Conservation (phyloP, 345 rosid genomes). For the Populus pruinosa region DNA sequence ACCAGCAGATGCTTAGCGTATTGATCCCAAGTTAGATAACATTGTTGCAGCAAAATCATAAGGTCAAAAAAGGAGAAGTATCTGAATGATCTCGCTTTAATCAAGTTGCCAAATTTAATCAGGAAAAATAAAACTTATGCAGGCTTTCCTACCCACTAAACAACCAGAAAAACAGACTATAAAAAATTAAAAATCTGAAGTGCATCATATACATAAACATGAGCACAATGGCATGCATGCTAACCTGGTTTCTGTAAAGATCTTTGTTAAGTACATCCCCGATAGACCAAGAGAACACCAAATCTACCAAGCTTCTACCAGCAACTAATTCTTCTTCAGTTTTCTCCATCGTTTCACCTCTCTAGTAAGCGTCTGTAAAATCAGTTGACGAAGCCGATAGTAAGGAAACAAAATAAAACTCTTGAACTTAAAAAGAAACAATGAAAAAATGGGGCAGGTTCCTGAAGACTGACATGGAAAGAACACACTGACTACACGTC, state of each 20-base stretch:
- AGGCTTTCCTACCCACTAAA: background rate
- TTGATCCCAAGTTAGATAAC: no score
- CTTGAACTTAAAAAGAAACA: background rate
- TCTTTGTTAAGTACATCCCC: background rate
- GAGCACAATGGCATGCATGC: background rate
- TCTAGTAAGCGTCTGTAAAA: background rate
- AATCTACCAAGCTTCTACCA: background rate
- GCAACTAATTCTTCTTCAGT: background rate
- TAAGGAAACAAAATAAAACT: background rate
- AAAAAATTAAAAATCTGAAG: background rate
- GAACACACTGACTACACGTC: background rate
- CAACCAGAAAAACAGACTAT: background rate
- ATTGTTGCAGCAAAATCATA: background rate
- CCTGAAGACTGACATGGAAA: background rate
- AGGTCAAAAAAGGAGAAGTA: background rate
- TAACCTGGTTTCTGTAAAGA: background rate
- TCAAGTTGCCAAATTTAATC: background rate
- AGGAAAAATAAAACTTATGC: background rate
- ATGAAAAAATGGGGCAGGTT: background rate
- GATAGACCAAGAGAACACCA: constrained; percentile 2
- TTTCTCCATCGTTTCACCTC: background rate
- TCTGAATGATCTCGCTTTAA: background rate
- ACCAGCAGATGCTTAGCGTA: background rate
- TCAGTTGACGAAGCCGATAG: background rate
- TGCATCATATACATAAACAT: no score